Evolutionary conservation across 2,329 filamentous ascomycete genomes (phyloP), one percentile per base, ranked within the genome.

Genomic region (Sporothrix sp.): DNA sequence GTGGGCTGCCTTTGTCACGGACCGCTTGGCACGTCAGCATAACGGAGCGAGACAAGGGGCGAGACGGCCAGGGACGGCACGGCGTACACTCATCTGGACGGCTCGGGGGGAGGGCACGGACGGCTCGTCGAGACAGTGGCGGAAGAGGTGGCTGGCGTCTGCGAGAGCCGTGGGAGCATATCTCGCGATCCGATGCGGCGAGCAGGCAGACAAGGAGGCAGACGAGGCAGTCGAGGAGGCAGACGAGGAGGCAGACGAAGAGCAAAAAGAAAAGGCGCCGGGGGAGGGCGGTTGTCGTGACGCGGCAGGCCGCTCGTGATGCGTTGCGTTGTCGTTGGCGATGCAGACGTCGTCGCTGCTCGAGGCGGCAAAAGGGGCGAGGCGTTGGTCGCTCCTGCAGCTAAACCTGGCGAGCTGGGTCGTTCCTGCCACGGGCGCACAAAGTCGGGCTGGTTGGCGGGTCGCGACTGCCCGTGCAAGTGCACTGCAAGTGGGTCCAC

Each of bases 1-100:
- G 64, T 83, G 80, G 59, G 77, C 77, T 56, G 83, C 90, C 72
- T 98, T 98, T 37, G 40, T 40, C 21, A 40, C 10, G 23, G 46
- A 48, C 4, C 47, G 52, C 54, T 38, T 30, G 27, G 35, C 18
- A 18, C 5, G n/a, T 9, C 10, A 21, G 16, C 18, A 37, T 18
- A 5, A 33, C 16, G n/a, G 8, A 11, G 7, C 3, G 16, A 27
- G 40, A 21, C 7, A 38, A 16, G 23, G 16, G n/a, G 25, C 13
- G 18, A 13, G 32, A 44, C 21, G 18, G 20, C 21, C n/a, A 23
- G 21, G 20, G 39, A 8, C 20, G n/a, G 16, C n/a, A 3, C 33
- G 18, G 46, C 51, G 3, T 40, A 52, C 51, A 52, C 51, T 52
- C 51, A 52, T 52, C 46, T 35, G 28, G 51, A 37, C 27, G 51